Evolutionary conservation across 345 rosid species (phyloP), one percentile per base, ranked within the genome.

Genomic region (Corymbia maculata): DNA sequence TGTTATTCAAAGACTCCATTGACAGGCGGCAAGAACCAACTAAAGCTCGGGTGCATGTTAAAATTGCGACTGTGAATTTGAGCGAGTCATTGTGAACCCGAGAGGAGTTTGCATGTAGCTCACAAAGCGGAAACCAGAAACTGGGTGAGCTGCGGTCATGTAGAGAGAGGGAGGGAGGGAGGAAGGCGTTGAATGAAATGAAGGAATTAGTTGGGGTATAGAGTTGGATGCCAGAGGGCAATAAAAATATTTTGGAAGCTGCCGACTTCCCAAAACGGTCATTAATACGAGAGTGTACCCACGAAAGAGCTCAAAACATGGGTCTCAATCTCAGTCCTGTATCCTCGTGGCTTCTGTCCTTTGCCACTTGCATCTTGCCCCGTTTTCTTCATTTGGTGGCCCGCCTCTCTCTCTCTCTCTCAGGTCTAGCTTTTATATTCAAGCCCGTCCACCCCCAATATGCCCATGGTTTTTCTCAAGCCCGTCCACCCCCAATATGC

Each of bases 211-310:
- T 89, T 89, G 42, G 68, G 30, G 66, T 10, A 26, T 59, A 9
- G 66, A 59, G 66, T 10, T 9, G 14, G 66, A 14, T 4, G 66
- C 66, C 13, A 26, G 2, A 10, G 66, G 5, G n/a, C 30, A 59
- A 59, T 59, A 36, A 36, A 59, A 89, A 88, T 88, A 45, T 42
- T 61, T 45, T 9, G 90, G 51, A 36, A 8, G 85, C 87, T 88
- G 91, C 90, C 91, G 91, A 88, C 94, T 79, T 90, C 93, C 94
- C 93, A 90, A 44, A 44, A 47, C 92, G 90, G 92, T 87, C 92
- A 90, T 94, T 91, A 89, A 92, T 87, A 59, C 66, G 42, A 36
- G 82, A 75, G 47, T 15, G 22, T 70, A 9, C 82, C 82, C 82
- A 19, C 44, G 82, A 75, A 75, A 10, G 49, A 49, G 42, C 49